Evolutionary conservation across 352 stramenopile species (phyloP).

Genomic region (Globisporangium acanthophoron): DNA sequence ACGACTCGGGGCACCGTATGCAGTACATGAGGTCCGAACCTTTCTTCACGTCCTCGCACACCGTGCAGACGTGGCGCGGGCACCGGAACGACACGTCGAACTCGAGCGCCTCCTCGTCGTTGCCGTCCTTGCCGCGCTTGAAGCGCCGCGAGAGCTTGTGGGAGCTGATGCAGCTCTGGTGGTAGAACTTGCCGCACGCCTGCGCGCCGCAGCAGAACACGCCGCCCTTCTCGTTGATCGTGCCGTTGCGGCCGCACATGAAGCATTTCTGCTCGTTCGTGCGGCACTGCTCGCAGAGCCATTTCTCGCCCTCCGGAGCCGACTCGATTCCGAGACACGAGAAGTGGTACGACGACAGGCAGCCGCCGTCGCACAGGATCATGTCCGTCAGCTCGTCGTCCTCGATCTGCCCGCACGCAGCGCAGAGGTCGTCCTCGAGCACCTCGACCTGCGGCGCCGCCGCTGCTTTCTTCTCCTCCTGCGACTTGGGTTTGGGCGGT

Average conservation of each 20-base stretch:
- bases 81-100: conserved; percentile 85
- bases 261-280: conserved; percentile 88
- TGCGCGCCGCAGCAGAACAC: conserved; percentile 66
- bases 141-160: conserved; percentile 54
- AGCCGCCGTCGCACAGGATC: conserved; percentile 91
- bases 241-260: conserved; percentile 83
- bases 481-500: conserved; percentile 3
- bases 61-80: conserved; percentile 79
- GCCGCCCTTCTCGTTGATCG: conserved; percentile 81
- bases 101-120: conserved; percentile 43
- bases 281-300: conserved; percentile 90
- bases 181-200: conserved; percentile 82
- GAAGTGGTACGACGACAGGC: conserved; percentile 90
- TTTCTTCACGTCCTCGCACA: conserved; percentile 77
- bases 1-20: conserved; percentile 89
- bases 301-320: conserved; percentile 66
- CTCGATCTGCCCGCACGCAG: conserved; percentile 75
- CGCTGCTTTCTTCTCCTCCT: conserved; percentile 19
- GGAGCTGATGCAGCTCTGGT: conserved; percentile 67
- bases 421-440: conserved; percentile 77
- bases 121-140: conserved; percentile 20
- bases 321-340: conserved; percentile 83
- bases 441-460: conserved; percentile 14
- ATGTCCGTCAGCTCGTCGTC: conserved; percentile 78
- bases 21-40: conserved; percentile 84